Conservation (phyloP, 2,329 filamentous ascomycete genomes). For the Calonectria hawksworthii region DNA sequence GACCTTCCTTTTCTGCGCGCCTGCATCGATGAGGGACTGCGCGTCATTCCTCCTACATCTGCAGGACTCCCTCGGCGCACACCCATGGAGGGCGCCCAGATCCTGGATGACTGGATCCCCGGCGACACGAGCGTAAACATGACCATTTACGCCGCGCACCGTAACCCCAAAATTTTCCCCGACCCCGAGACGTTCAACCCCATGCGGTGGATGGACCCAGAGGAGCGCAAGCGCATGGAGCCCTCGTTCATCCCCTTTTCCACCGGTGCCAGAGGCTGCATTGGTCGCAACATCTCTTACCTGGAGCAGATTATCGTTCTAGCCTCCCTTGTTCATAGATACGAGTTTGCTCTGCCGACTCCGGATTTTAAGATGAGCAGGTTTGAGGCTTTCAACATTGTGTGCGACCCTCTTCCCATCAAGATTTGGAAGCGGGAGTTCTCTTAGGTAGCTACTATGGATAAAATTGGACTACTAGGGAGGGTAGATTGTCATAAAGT, state of each 20-base stretch:
- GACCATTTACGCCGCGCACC: slow-evolving; percentile 52
- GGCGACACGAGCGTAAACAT: slow-evolving; percentile 54
- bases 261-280: slow-evolving; percentile 54
- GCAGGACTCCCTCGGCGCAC: slow-evolving; percentile 42
- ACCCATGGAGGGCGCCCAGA: slow-evolving; percentile 44
- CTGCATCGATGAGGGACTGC: slow-evolving; percentile 61
- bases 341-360: slow-evolving; percentile 50
- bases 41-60: slow-evolving; percentile 47
- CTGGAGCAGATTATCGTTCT: slow-evolving; percentile 60
- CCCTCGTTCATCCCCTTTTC: slow-evolving; percentile 55
- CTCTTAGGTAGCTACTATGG: not conserved
- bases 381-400: slow-evolving; percentile 30
- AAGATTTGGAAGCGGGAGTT: slow-evolving; percentile 33
- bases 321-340: slow-evolving; percentile 56
- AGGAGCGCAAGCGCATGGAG: slow-evolving; percentile 49
- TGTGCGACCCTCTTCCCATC: slow-evolving; percentile 24
- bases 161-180: slow-evolving; percentile 54
- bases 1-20: slow-evolving; percentile 65
- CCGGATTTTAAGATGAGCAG: slow-evolving; percentile 25
- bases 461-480: too few relatives aligned
- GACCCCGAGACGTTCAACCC: slow-evolving; percentile 54
- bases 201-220: slow-evolving; percentile 54
- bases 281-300: slow-evolving; percentile 54
- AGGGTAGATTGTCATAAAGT: not conserved
- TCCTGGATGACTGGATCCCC: slow-evolving; percentile 49